Base-by-base conservation (phyloP, 2,329 filamentous ascomycete species). In the Botrytis galanthina region DNA sequence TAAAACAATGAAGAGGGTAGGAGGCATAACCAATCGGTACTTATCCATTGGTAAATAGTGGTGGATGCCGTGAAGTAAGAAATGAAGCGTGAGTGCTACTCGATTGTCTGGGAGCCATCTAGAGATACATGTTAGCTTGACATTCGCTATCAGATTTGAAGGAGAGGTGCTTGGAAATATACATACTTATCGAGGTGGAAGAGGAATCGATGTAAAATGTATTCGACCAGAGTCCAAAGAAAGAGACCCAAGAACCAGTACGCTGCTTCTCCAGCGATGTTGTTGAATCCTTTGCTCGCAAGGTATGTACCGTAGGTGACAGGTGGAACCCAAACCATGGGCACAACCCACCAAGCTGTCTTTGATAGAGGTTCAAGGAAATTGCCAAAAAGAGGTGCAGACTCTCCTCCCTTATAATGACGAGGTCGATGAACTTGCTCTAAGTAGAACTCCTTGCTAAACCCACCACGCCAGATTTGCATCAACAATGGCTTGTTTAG, bases 31-130 rank as follows among this genome's bases (percentile, higher is more conserved):
- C 16, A 99, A 91, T 75, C 96, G 91, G 80, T 97, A 95, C 81
- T 92, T 95, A 85, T 99, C 96, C 96, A 99, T 98, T n/a, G 96
- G 96, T 7, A 99, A 88, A 83, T 98, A 99, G 83, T 99, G 96
- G 81, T 99, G 96, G 76, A 99, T 93, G 76, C 96, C 96, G 80
- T 99, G 96, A 39, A 99, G 92, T 59, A 98, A 84, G 84, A 99
- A 99, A 82, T 99, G 96, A 32, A 92, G 78, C 0, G 94, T 97
- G 74, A 99, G 86, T 76, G 89, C 92, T n/a, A 93, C 91, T 72
- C 94, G 89, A 82, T 98, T 97, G 82, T 99, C 93, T 0, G 96
- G 96, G 18, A 99, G 91, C 80, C 90, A 93, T 66, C 93, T 97
- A 71, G 26, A 61, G 18, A 16, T 51, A 9, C 20, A 29, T 35